A percentile compares a stretch with the other conserved stretches of the same genome.
Evolutionary conservation across 2,329 filamentous ascomycete species (phyloP).

Genomic region (Diplodia corticola): DNA sequence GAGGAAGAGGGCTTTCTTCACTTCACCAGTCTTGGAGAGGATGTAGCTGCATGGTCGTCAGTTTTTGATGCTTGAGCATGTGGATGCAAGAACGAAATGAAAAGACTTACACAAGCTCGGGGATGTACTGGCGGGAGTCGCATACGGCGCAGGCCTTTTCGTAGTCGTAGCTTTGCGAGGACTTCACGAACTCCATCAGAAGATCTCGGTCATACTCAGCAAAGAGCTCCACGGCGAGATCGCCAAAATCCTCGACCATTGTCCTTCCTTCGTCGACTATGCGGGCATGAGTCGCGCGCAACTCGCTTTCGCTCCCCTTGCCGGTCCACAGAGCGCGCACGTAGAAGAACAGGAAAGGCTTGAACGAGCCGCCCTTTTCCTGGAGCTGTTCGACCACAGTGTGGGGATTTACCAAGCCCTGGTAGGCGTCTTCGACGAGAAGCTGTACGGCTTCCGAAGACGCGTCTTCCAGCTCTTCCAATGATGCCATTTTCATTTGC

Average conservation of each 20-base stretch:
- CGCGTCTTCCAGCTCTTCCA: slow-evolving; percentile 72
- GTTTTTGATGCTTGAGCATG: slow-evolving; percentile 5
- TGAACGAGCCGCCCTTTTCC: slow-evolving; percentile 57
- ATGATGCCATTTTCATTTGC: slow-evolving; percentile 64
- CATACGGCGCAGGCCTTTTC: slow-evolving; percentile 77
- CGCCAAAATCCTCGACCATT: slow-evolving; percentile 82
- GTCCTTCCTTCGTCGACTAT: slow-evolving; percentile 60
- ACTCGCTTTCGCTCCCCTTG: slow-evolving; percentile 55
- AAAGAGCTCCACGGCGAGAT: slow-evolving; percentile 83
- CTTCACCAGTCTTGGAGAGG: slow-evolving; percentile 91
- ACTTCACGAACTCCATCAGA: slow-evolving; percentile 83
- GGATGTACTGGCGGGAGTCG: slow-evolving; percentile 76
- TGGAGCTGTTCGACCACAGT: slow-evolving; percentile 78
- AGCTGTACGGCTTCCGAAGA: slow-evolving; percentile 82
- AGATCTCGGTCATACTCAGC: slow-evolving; percentile 77
- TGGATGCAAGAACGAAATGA: not conserved
- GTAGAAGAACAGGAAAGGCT: slow-evolving; percentile 88
- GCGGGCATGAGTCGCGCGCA: slow-evolving; percentile 37
- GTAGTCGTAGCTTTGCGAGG: slow-evolving; percentile 84
- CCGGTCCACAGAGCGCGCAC: slow-evolving; percentile 82
- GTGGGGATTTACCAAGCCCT: slow-evolving; percentile 77
- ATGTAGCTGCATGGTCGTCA: slow-evolving; percentile 59
- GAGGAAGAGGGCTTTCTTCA: slow-evolving; percentile 84
- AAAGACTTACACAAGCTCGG: slow-evolving; percentile 72
- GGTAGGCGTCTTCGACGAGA: slow-evolving; percentile 86